Evolutionary conservation across 768 basidiomycete genomes (phyloP), one percentile per base, ranked within the genome.

Genomic region (Epithele typhae): DNA sequence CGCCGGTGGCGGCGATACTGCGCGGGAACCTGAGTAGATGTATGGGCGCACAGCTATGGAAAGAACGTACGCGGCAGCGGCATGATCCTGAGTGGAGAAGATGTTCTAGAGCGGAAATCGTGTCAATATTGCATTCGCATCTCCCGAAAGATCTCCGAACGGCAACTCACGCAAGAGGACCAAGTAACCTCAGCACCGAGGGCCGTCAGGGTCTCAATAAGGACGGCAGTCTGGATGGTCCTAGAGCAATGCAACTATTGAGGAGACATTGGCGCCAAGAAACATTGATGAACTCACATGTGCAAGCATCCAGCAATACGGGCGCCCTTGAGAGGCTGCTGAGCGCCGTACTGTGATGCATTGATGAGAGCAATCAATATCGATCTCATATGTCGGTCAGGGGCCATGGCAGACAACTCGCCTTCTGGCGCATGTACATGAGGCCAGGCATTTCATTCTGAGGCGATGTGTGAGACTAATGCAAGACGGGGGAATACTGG

Each of bases 11-110:
- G 55, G 95, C 95, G 55, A 97, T 97, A 56, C 89, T 92, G 59
- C 18, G 46, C 27, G 27, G 7, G 27, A 30, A 14, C 27, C 8
- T 30, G 27, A 14, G 27, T 14, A 14, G 27, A 30, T 30, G 14
- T 30, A n/a, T n/a, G n/a, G n/a, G n/a, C n/a, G n/a, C n/a, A n/a
- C n/a, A n/a, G n/a, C n/a, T n/a, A n/a, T n/a, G n/a, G 7, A 30
- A 14, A 7, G 14, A 30, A 77, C 85, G 62, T 66, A 91, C 87
- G 91, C 96, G 56, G 96, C 88, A 43, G 96, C 96, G 44, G 96
- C 96, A 71, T 99, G 96, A 68, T 99, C 96, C 72, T 99, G 96
- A 42, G 96, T 99, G 40, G 96, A 98, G 75, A 95, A 99, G 67
- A 99, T 99, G 76, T 99, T 96, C 91, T 92, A 52, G 27, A 61